Evolutionary conservation across 2,329 filamentous ascomycete genomes (phyloP).

Genomic region (Mariannaea elegans): DNA sequence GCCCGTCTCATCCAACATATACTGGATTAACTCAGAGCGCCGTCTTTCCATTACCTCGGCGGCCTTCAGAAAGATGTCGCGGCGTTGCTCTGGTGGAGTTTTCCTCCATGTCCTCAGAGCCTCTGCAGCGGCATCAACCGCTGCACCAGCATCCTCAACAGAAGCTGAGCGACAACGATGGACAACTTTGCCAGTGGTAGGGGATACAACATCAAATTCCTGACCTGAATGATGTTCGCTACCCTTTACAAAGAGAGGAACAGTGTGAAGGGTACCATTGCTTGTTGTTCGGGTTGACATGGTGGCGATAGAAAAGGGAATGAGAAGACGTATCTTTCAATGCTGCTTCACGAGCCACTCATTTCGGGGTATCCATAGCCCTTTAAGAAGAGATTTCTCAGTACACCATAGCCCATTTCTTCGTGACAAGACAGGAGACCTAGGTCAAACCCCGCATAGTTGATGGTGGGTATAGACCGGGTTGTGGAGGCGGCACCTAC

Average conservation of each 20-base stretch:
- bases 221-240: slow-evolving; percentile 54
- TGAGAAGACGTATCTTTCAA: background rate
- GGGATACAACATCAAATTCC: slow-evolving; percentile 66
- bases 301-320: slow-evolving; percentile 7
- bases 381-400: slow-evolving; percentile 28
- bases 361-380: slow-evolving; percentile 1
- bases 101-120: slow-evolving; percentile 77
- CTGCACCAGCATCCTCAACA: slow-evolving; percentile 62
- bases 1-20: slow-evolving; percentile 64
- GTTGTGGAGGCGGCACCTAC: slow-evolving; percentile 29
- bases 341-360: background rate
- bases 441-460: slow-evolving; percentile 27
- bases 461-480: slow-evolving; percentile 21
- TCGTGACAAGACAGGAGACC: background rate
- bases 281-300: slow-evolving; percentile 26
- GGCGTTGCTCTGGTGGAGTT: slow-evolving; percentile 66
- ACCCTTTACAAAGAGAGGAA: slow-evolving; percentile 56
- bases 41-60: slow-evolving; percentile 70
- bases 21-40: slow-evolving; percentile 66
- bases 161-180: slow-evolving; percentile 65
- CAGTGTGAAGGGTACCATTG: slow-evolving; percentile 28
- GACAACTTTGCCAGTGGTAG: slow-evolving; percentile 61
- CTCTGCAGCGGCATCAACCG: slow-evolving; percentile 64
- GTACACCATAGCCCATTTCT: background rate
- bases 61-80: slow-evolving; percentile 75